Base-by-base conservation (phyloP, 2,329 filamentous ascomycete genomes). In the Apiospora kogelbergensis region DNA sequence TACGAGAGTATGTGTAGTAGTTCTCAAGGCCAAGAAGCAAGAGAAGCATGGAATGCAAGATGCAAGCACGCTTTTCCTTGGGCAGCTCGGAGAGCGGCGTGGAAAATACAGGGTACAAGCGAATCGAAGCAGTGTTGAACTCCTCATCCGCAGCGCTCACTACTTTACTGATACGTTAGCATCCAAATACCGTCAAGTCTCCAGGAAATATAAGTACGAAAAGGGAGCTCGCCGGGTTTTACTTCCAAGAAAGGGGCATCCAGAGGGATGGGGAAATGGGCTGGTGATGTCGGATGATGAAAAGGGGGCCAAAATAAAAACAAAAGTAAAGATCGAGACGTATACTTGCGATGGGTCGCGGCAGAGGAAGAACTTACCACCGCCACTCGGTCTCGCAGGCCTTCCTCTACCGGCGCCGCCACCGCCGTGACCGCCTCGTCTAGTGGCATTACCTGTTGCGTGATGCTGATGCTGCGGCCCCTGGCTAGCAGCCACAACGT, bases 11-110 rank as follows among this genome's bases (percentile, higher is more conserved):
- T 5, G 92, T 88, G 53, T 86, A 88, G 79, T 96, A 97, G 71
- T 92, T 89, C 75, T 96, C 90, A 17, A 97, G 81, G 2, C 92
- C 94, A 2, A 97, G 81, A 6, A 95, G 76, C 33, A 96, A 83
- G 2, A 97, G 82, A 0, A 97, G 82, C 48, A 94, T 82, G 0
- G 90, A 88, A 74, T 96, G 91, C 9, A 97, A 81, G 7, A 97
- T 84, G 9, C 94, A 82, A 33, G 86, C 86, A 60, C 90, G 84
- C 74, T 90, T 91, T 66, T 89, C 86, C 64, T 88, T 80, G 0
- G 87, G 81, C 1, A 93, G 80, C 11, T 85, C 83, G 73, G 85
- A 87, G 13, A 96, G 83, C 2, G 86, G 79, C 7, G 89, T 93
- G 57, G 87, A 83, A 40, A 86, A 84, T 0, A 90, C 89, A 20